Evolutionary conservation across 2,329 filamentous ascomycete species (phyloP), one percentile per base, ranked within the genome.

Genomic region (Emericellopsis cladophorae): DNA sequence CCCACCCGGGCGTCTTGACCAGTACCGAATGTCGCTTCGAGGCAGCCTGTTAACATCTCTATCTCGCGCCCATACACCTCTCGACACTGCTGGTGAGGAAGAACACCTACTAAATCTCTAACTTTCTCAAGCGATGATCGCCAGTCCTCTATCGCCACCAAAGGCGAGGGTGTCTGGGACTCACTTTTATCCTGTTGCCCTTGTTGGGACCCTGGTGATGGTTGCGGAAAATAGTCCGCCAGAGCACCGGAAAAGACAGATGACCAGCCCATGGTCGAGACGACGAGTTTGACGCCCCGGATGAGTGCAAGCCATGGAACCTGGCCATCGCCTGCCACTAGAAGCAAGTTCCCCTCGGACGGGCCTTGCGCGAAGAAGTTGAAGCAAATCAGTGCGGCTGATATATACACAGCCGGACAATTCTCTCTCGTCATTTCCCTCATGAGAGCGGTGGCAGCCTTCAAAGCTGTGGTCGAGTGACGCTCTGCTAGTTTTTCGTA

Each of bases 371-470:
- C 47, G 12, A 53, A 48, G 0, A 46, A 43, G 14, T 43, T 44
- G 12, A 48, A 45, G 31, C 51, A 52, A 9, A 51, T 46, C 6
- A 54, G 44, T 4, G 47, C 43, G 2, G 49, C 44, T 11, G 47
- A 45, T 2, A 53, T 40, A 41, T 53, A 54, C 5, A 55, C 41
- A 1, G 45, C 44, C 12, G 50, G 44, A 11, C 46, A 42, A 24
- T 51, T 51, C 23, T 49, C 46, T 4, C 16, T 36, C 37, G 37
- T 44, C 10, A 55, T 32, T 1, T 23, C 18, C 10, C 43, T 41
- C 9, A 55, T 42, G n/a, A 52, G 15, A n/a, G 40, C 40, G 4
- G 49, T 52, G 3, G 46, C 46, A 7, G 40, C 41, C 37, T 40
- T 42, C 26, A 54, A 31, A 1, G 49, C 52, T 3, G 40, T 41